phyloP scores from a whole-genome alignment of 2,329 filamentous ascomycete genomes.

The Eutypa lata region DNA sequence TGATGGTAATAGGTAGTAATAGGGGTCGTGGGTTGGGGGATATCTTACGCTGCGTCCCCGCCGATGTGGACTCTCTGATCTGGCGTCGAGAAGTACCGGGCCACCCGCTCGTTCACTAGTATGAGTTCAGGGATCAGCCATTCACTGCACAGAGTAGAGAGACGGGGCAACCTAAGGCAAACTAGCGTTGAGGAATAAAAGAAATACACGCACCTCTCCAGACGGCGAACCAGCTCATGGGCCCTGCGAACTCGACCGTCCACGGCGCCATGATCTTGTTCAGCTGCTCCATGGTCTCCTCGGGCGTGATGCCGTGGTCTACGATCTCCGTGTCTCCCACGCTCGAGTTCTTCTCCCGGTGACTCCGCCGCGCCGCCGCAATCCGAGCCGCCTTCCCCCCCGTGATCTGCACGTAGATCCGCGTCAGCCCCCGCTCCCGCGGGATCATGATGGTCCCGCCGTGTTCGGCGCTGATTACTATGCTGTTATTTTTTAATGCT shows the following conservation, averaged over 20 bases:
- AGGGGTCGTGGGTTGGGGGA: too few relatives aligned
- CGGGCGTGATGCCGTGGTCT: constrained; percentile 30
- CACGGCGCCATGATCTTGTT: constrained; percentile 32
- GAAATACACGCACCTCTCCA: constrained; percentile 24
- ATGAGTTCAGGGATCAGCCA: neutral
- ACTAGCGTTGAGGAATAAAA: too few relatives aligned
- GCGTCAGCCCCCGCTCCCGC: constrained; percentile 29
- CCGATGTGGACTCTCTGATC: constrained; percentile 29
- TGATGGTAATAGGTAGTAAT: too few relatives aligned
- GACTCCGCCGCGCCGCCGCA: neutral
- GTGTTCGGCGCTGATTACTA: constrained; percentile 24
- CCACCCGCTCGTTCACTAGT: constrained; percentile 30
- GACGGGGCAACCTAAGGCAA: too few relatives aligned
- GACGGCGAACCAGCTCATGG: constrained; percentile 33
- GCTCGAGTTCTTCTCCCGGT: neutral
- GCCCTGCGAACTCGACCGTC: constrained; percentile 26
- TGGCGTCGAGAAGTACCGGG: constrained; percentile 25
- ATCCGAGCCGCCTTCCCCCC: neutral
- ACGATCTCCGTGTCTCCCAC: constrained; percentile 15
- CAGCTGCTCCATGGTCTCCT: constrained; percentile 31
- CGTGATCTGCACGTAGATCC: constrained; percentile 11
- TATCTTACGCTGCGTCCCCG: constrained; percentile 28
- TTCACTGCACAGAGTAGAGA: too few relatives aligned
- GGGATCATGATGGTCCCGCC: constrained; percentile 31
- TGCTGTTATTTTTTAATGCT: constrained; percentile 1